Percentiles rank a stretch among this genome's conserved stretches.
These are phyloP conservation scores for Psilocybe cubensis DNA, from an alignment of 768 basidiomycete species.

Conservation along the genomic window DNA sequence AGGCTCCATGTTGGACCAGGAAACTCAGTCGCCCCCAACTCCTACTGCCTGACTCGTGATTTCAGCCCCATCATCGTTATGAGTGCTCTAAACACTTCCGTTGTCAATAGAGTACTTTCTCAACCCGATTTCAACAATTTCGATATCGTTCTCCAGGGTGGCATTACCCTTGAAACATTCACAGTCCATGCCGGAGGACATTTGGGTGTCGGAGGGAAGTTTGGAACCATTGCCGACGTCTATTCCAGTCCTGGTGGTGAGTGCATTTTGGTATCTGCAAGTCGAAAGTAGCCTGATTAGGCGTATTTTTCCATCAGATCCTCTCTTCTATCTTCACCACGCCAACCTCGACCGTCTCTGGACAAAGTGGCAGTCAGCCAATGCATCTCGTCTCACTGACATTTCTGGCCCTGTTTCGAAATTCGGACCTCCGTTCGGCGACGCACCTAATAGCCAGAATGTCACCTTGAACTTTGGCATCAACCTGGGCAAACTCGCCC, in stretches of 20 bases:
- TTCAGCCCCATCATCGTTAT: neutral
- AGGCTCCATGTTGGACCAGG: neutral
- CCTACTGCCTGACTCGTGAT: neutral
- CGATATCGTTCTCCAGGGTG: neutral
- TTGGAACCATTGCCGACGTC: slow-evolving; percentile 4
- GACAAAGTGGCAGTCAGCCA: slow-evolving; percentile 39
- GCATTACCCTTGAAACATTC: neutral
- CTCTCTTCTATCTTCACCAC: slow-evolving; percentile 44
- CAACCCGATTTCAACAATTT: slow-evolving; percentile 4
- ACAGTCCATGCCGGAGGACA: slow-evolving; percentile 8
- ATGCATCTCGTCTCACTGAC: slow-evolving; percentile 27
- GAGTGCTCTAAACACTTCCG: neutral
- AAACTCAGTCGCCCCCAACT: neutral
- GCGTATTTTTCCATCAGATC: slow-evolving; percentile 33
- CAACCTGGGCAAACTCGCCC: slow-evolving; percentile 28
- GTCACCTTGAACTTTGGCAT: slow-evolving; percentile 36
- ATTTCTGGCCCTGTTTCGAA: slow-evolving; percentile 29
- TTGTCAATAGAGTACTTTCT: neutral
- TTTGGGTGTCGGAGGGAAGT: slow-evolving; percentile 6
- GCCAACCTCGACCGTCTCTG: slow-evolving; percentile 42
- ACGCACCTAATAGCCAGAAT: slow-evolving; percentile 28
- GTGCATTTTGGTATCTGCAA: neutral
- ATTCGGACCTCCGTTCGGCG: slow-evolving; percentile 15
- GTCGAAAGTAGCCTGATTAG: neutral
- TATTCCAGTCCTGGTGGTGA: slow-evolving; percentile 8